A percentile compares a stretch with the other conserved stretches of the same genome.
Evolutionary conservation across 345 rosid species (phyloP).

Genomic region (Theobroma cacao): DNA sequence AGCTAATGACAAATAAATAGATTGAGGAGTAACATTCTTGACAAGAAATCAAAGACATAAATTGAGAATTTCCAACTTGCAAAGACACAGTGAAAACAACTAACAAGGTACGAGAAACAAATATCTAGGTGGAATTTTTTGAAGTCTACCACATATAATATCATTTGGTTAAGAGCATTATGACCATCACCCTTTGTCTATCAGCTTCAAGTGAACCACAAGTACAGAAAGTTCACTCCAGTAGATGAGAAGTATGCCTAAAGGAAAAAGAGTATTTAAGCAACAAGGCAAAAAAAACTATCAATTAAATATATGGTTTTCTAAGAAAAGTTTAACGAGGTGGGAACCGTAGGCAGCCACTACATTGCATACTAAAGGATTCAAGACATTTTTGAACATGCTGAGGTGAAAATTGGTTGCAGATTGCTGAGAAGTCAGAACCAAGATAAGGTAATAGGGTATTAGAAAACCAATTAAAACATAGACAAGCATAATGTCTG

Average conservation of each 20-base stretch:
- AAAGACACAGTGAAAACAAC: background rate
- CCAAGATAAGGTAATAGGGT: background rate
- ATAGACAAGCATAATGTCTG: background rate
- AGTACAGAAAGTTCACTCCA: background rate
- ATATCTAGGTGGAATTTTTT: background rate
- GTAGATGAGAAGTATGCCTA: background rate
- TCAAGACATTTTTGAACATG: background rate
- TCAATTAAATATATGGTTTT: background rate
- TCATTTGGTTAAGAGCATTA: background rate
- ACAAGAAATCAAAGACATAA: conserved; percentile 3
- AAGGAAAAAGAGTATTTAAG: background rate
- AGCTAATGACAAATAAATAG: background rate
- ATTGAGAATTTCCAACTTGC: background rate
- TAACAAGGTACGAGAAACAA: background rate
- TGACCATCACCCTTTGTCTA: background rate
- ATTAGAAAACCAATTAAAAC: background rate
- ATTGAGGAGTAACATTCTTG: background rate
- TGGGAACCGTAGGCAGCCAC: background rate
- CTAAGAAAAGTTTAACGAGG: background rate
- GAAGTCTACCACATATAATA: background rate
- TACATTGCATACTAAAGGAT: background rate
- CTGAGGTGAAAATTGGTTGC: background rate
- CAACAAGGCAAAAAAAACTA: background rate
- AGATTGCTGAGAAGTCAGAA: background rate
- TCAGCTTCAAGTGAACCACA: background rate